Percentiles rank a stretch among this genome's conserved stretches.
Conservation (phyloP, 768 basidiomycete species). For the Calocera cornea region DNA sequence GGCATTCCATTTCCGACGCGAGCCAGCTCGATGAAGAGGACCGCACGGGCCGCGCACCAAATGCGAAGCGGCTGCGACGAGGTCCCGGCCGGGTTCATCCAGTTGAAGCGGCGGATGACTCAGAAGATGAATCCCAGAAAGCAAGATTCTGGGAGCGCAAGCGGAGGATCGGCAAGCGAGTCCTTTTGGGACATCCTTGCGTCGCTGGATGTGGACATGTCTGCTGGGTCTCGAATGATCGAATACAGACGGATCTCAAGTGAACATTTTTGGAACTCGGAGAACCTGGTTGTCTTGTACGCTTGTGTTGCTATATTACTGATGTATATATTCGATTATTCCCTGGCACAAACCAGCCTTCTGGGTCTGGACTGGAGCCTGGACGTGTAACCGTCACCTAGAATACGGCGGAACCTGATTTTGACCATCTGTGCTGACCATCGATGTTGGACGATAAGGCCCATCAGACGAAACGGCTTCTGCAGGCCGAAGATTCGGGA, state of each 20-base stretch:
- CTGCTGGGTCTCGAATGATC: slow-evolving; percentile 47
- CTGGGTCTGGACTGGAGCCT: too few species aligned
- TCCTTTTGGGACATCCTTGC: slow-evolving; percentile 46
- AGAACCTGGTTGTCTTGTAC: neutral
- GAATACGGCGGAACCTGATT: too few species aligned
- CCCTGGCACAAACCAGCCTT: too few species aligned
- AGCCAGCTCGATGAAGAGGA: neutral
- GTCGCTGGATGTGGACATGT: slow-evolving; percentile 73
- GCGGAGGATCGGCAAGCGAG: slow-evolving; percentile 3
- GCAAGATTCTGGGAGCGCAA: neutral
- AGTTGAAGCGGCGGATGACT: neutral
- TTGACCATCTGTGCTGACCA: too few species aligned
- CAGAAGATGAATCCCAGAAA: neutral
- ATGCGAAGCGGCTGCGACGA: neutral
- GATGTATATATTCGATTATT: too few species aligned
- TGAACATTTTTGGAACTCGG: neutral
- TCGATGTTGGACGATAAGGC: too few species aligned
- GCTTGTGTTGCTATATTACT: neutral
- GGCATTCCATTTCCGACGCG: neutral
- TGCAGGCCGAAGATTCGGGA: neutral
- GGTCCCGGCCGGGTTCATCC: neutral
- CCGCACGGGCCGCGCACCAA: neutral
- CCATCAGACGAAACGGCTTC: neutral
- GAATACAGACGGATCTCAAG: neutral
- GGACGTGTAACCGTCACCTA: too few species aligned